These are phyloP conservation scores for Withania somnifera DNA, from an alignment of 305 asterid species.

Conservation along the genomic window DNA sequence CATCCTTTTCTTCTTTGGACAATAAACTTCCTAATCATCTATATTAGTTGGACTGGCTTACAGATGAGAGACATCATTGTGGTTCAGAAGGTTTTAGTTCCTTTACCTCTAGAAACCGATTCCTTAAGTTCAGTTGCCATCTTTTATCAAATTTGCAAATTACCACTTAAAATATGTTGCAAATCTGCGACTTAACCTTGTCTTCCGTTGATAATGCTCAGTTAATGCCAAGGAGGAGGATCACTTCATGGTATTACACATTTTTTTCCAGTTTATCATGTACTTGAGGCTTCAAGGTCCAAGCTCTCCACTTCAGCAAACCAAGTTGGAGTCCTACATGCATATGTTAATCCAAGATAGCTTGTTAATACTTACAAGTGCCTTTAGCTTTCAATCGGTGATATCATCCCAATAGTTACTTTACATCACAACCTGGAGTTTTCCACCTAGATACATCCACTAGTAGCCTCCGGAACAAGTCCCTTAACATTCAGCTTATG, in stretches of 20 bases:
- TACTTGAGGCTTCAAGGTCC: not conserved
- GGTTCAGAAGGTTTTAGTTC: not conserved
- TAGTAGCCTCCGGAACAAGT: not conserved
- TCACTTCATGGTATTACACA: not conserved
- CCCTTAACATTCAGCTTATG: not conserved
- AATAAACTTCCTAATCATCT: not conserved
- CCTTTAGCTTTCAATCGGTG: not conserved
- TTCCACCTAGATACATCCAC: not conserved
- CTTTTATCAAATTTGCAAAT: no score
- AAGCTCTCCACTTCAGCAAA: not conserved
- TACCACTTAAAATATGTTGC: no score
- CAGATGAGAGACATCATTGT: not conserved
- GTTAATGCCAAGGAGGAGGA: not conserved
- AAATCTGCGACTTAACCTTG: not conserved
- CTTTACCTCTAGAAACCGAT: no score
- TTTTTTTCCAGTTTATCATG: not conserved
- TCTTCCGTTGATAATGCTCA: not conserved
- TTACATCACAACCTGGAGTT: not conserved
- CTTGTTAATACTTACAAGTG: not conserved
- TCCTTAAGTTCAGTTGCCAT: no score
- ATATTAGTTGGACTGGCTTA: not conserved
- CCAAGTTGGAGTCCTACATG: not conserved
- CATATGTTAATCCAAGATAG: not conserved
- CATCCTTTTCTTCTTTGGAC: not conserved
- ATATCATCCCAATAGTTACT: not conserved